Base-by-base conservation (phyloP, 495 filamentous ascomycete genomes). In the Daldinia loculata region DNA sequence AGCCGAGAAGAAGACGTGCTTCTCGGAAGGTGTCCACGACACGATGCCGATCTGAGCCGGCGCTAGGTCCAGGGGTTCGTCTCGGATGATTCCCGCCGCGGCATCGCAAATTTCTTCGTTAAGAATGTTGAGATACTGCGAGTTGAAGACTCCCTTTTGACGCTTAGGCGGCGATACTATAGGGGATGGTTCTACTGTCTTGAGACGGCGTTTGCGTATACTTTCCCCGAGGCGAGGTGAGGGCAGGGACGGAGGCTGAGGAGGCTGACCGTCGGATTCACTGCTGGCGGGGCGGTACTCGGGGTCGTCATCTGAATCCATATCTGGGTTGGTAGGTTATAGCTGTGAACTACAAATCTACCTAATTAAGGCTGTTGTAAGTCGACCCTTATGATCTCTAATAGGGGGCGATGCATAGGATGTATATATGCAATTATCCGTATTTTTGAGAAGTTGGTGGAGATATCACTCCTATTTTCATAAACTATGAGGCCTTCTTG, bases 1-100 rank as follows among this genome's bases (percentile, higher is more conserved):
- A 1, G 85, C 82, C 6, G 84, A 78, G 77, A 93, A 97, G 58
- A 97, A 87, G 2, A 78, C 56, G 17, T 84, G 78, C 72, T 95
- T 95, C 76, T 98, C 95, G 6, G 79, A 70, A 0, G 78, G 53
- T 0, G 86, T 89, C 95, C 95, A 98, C 14, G 78, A 57, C 9
- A 89, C 88, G 19, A 86, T 80, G 22, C 92, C 93, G 74, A 92
- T 77, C 68, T 92, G 90, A 2, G 84, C 85, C n/a, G 70, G 19
- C 1, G 19, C 19, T 5, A 84, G 66, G 27, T 32, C 36, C 1
- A 5, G 14, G 8, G 51, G 59, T 36, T 70, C 75, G 34, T 64
- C 64, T 1, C 69, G 53, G 3, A 80, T 26, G 30, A 78, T 67
- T 8, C 75, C 71, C 4, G 74, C 57, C 0, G 81, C 72, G 38